Conservation (phyloP, 768 basidiomycete species). For the Mycena haematopus region DNA sequence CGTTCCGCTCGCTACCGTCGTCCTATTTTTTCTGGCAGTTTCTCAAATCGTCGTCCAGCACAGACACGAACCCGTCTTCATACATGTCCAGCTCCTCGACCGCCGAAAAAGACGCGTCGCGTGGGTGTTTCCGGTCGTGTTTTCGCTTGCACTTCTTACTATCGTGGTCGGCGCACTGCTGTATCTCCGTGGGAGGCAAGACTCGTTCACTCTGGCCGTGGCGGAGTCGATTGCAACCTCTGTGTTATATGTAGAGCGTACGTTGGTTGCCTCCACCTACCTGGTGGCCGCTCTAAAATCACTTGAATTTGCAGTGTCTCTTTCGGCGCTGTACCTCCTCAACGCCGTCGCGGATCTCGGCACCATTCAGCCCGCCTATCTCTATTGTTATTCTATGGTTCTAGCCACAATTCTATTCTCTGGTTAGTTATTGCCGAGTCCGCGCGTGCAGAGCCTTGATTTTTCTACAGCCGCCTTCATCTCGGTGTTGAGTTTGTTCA, state of each 20-base stretch:
- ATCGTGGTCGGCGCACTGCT: constrained; percentile 25
- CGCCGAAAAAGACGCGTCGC: constrained; percentile 21
- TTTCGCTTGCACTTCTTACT: constrained; percentile 29
- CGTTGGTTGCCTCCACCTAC: background rate
- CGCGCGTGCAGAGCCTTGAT: background rate
- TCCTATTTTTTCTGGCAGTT: constrained; percentile 22
- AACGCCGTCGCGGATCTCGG: constrained; percentile 12
- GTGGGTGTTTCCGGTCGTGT: constrained; percentile 26
- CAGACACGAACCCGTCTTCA: constrained; percentile 16
- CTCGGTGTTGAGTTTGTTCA: constrained; percentile 29
- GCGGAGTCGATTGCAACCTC: constrained; percentile 25
- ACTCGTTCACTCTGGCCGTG: constrained; percentile 14
- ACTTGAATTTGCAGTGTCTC: constrained; percentile 15
- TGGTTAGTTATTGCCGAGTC: constrained; percentile 13
- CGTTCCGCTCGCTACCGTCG: constrained; percentile 27
- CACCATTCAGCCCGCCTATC: constrained; percentile 17
- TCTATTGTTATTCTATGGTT: constrained; percentile 19
- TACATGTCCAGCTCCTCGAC: constrained; percentile 23
- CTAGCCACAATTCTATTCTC: constrained; percentile 24
- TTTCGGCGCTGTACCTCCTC: constrained; percentile 27
- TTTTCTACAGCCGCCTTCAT: constrained; percentile 25
- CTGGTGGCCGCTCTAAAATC: constrained; percentile 7
- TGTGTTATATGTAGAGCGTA: constrained; percentile 27
- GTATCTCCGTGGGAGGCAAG: constrained; percentile 13
- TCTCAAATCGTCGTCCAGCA: constrained; percentile 17